These are phyloP conservation scores for Aspergillus udagawae DNA, from an alignment of 2,329 filamentous ascomycete genomes.

Conservation along the genomic window DNA sequence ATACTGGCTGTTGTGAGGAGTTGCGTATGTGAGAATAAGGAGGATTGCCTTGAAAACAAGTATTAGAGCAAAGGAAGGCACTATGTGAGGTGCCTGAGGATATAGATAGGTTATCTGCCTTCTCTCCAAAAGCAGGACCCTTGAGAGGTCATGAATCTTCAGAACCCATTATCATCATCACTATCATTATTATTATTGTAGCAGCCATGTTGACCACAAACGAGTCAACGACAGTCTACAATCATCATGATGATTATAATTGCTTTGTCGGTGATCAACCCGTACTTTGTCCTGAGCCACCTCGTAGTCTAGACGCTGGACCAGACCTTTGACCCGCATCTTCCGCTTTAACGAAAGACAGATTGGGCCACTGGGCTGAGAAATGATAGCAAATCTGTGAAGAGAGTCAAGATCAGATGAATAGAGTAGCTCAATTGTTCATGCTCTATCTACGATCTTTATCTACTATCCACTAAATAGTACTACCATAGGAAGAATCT, in stretches of 20 bases:
- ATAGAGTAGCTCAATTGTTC: not conserved
- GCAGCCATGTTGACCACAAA: too few relatives aligned
- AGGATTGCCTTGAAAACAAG: not conserved
- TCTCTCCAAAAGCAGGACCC: too few relatives aligned
- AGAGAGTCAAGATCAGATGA: not conserved
- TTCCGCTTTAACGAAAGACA: not conserved
- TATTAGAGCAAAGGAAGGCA: not conserved
- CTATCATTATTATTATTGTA: too few relatives aligned
- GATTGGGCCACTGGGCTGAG: not conserved
- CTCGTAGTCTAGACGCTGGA: slow-evolving; percentile 4
- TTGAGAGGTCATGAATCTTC: not conserved
- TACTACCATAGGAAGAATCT: not conserved
- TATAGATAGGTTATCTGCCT: not conserved
- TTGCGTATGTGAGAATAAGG: too few relatives aligned
- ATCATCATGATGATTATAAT: not conserved
- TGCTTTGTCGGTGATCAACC: not conserved
- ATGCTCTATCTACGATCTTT: not conserved
- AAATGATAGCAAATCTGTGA: not conserved
- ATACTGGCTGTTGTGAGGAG: not conserved
- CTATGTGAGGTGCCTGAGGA: not conserved
- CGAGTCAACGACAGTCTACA: too few relatives aligned
- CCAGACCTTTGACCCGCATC: slow-evolving; percentile 7
- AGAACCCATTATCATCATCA: not conserved
- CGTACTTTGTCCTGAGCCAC: not conserved
- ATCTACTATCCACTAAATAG: not conserved